Evolutionary conservation across 257 asterid genomes (phyloP).

Genomic region (Salvia hispanica): DNA sequence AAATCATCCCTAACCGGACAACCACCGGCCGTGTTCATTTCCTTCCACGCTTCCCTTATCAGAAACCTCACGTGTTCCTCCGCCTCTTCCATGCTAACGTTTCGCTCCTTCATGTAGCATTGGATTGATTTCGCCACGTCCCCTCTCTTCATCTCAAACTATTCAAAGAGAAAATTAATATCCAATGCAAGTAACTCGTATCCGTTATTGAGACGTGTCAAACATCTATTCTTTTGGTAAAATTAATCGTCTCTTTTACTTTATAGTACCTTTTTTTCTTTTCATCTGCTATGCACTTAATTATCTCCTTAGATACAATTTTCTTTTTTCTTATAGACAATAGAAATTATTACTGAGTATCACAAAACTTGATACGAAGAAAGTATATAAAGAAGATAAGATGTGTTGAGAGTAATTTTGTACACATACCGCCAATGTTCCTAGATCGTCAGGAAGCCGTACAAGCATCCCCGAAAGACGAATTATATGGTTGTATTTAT

Average conservation of each 20-base stretch:
- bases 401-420: not conserved
- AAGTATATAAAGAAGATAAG: too few species aligned
- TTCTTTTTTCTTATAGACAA: too few species aligned
- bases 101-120: constrained; percentile 50
- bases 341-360: too few species aligned
- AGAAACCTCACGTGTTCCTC: not conserved
- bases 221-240: too few species aligned
- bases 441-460: not conserved
- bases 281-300: too few species aligned
- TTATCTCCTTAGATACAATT: too few species aligned
- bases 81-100: constrained; percentile 31
- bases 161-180: too few species aligned
- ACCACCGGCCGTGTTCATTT: constrained; percentile 36
- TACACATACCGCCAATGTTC: not conserved
- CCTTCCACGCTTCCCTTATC: constrained; percentile 34
- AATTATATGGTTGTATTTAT: not conserved
- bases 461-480: not conserved
- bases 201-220: too few species aligned
- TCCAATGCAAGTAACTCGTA: too few species aligned
- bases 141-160: constrained; percentile 11
- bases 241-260: too few species aligned
- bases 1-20: constrained; percentile 27
- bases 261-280: too few species aligned
- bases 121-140: constrained; percentile 32
- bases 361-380: too few species aligned